Base-by-base conservation (phyloP, 192 early-diverging fungal genomes). In the Pilaira anomala region DNA sequence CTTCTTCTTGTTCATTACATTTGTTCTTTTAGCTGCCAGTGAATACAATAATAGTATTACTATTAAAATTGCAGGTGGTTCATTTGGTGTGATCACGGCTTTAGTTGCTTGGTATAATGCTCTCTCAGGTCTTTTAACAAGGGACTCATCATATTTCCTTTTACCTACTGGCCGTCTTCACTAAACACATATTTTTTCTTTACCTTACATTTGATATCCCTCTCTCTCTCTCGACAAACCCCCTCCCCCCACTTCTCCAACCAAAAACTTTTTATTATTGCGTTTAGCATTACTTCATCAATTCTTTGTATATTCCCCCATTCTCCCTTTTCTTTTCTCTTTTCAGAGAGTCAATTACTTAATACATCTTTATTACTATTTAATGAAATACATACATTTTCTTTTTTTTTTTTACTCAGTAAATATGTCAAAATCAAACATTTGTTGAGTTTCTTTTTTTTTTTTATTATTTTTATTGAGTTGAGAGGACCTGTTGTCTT, bases 31-130 rank as follows among this genome's bases (percentile, higher is more conserved):
- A 13, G 75, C 85, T 29, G 79, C 85, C 8, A 82, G 79, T 26
- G 80, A 85, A 54, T 83, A 87, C 70, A 76, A 80, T 3, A 62
- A 72, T 26, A 74, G 70, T 28, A 7, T 59, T 12, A 66, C 74
- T 19, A 68, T 78, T 18, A 80, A 76, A 59, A 74, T 83, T 52
- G 86, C 85, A 48, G 90, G 86, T 51, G 90, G 90, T 39, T 84
- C 80, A 58, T 77, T 92, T 52, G 90, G 88, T 50, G 64, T 91
- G 22, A 74, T 90, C 59, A 91, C 90, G 21, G 83, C 90, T 8
- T 49, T 88, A 14, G 79, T 87, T 62, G 90, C 87, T 52, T 92
- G 86, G 87, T 92, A 92, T 69, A 83, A 80, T 65, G 83, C 87
- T 19, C 79, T 85, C 0, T 78, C 83, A 14, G 83, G 84, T 63